Base-by-base conservation (phyloP, 805 yeast species). In the Kodamaea neixiangensis region DNA sequence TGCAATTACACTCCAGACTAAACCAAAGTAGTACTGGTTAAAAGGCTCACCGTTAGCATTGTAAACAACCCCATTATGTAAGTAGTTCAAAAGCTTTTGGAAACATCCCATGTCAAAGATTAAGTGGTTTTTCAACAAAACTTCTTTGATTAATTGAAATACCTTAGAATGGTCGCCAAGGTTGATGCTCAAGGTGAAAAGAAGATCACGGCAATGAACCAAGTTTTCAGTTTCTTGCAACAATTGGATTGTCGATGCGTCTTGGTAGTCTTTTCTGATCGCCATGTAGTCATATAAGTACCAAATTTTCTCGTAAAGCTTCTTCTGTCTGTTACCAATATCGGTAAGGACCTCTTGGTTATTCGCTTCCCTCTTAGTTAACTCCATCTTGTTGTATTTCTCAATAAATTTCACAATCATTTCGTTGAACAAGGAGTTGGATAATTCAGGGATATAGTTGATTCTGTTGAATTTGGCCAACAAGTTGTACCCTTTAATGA, bases 101-200 rank as follows among this genome's bases (percentile, higher is more conserved):
- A 67, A 61, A 3, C 63, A 59, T 17, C 56, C 58, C 58, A 67
- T 50, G 48, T 71, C 71, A 25, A 53, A 57, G 29, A 73, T 54
- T 31, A 63, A 53, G 46, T 69, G 70, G 31, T 68, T 58, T 46
- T 63, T 68, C 18, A 71, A 39, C 29, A 73, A 49, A 2, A 73
- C 52, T 39, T 72, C 71, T 51, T 73, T 74, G 15, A 72, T 58
- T 33, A 74, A 49, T 49, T 72, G 74, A 48, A 65, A 71, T 11
- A 67, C 58, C 20, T 61, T 61, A 40, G 68, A 64, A 46, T 62
- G 67, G 49, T 74, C 77, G 3, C 69, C 67, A 37, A 64, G 49
- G 47, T 67, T 71, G 14, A 74, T 60, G 37, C 68, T 57, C 7
- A 70, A 55, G 0, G 72, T 60, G 20, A 74, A 59, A 18, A 74